Evolutionary conservation across 2,329 filamentous ascomycete species (phyloP), one percentile per base, ranked within the genome.

Genomic region (Fusarium sp.): DNA sequence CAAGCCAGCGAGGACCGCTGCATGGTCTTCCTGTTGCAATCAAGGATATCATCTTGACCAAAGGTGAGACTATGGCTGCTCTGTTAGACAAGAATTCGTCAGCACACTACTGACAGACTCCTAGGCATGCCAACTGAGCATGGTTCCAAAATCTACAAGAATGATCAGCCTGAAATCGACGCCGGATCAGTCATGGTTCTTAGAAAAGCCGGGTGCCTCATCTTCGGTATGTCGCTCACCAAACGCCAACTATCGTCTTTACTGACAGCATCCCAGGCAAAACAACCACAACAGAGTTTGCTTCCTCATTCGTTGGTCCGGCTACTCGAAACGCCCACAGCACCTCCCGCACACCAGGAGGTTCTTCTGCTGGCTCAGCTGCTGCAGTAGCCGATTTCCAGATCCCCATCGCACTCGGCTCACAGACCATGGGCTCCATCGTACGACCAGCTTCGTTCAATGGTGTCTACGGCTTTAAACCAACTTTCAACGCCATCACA

Each of bases 341-440:
- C 70, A 73, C 78, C 1, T 82, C 79, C 0, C 82, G 89, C 2
- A 90, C 88, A 0, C 88, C 88, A 0, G 88, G 89, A 1, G 88
- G 89, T 20, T 91, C 89, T 0, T 91, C 88, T 0, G 87, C 88
- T 0, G 89, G 90, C 0, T 91, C 89, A 0, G 89, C 82, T 0
- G 88, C 89, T 0, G 88, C 87, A 1, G 88, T 92, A 1, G 89
- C 80, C 8, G 89, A 91, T 65, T 84, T 85, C 51, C 89, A 91
- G 64, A 84, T 83, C 1, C 86, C 88, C 0, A 70, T 91, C 12
- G 83, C 79, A 0, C 77, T 92, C 0, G 89, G 88, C 1, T 90
- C 89, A 0, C 89, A 92, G 71, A 92, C 89, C 0, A 86, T 85
- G 3, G 89, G 89, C 0, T 89, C 86, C 59, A 86, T 82, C 0